Evolutionary conservation across 768 basidiomycete genomes (phyloP).

Genomic region (Boletus pseudopeckii): DNA sequence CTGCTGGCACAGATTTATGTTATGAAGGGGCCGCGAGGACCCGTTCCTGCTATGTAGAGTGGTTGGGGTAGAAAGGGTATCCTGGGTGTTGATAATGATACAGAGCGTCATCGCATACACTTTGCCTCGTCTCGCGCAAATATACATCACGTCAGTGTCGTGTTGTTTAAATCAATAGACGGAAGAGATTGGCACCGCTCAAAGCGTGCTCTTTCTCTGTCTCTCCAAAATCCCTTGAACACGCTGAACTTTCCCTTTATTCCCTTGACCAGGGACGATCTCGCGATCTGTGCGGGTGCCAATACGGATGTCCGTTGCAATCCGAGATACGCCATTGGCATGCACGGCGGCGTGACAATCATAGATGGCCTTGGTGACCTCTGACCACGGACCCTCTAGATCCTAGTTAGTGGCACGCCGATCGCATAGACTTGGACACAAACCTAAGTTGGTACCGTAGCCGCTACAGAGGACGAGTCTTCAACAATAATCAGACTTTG

Average conservation of each 20-base stretch:
- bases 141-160: not conserved
- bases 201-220: conserved; percentile 9
- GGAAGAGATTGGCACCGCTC: not conserved
- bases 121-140: not conserved
- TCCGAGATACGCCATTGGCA: conserved; percentile 64
- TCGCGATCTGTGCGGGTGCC: conserved; percentile 81
- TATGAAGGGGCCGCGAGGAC: conserved; percentile 44
- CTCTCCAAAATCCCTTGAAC: conserved; percentile 74
- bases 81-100: not conserved
- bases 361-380: conserved; percentile 83
- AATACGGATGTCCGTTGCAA: conserved; percentile 93
- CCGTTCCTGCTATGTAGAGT: conserved; percentile 42
- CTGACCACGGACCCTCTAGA: conserved; percentile 78
- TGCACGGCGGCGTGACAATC: conserved; percentile 90
- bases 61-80: not conserved
- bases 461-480: conserved; percentile 46
- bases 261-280: conserved; percentile 62
- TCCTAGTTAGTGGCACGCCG: not conserved
- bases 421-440: conserved; percentile 8
- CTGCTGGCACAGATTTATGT: conserved; percentile 86
- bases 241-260: conserved; percentile 73
- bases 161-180: not conserved
- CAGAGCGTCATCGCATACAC: not conserved
- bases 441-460: conserved; percentile 88
- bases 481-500: conserved; percentile 8